Evolutionary conservation across 1,284 basidiomycete species (phyloP).

Genomic region (Moesziomyces antarcticus): DNA sequence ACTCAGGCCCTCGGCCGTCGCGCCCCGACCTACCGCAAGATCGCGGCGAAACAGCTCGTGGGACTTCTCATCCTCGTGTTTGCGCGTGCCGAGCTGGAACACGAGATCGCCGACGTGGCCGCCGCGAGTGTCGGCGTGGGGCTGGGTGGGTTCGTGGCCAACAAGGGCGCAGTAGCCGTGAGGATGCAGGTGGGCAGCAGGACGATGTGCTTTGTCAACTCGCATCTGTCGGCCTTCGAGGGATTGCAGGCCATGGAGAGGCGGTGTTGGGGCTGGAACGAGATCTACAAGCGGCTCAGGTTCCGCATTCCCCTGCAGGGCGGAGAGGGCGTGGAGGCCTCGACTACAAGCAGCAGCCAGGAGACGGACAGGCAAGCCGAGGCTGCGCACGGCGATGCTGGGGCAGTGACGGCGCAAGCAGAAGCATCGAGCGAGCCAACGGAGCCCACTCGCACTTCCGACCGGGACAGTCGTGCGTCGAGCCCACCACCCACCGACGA

Average conservation of each 20-base stretch:
- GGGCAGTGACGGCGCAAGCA: too few species aligned
- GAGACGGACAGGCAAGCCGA: too few species aligned
- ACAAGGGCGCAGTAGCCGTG: constrained; percentile 81
- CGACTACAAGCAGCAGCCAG: too few species aligned
- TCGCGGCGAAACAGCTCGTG: constrained; percentile 51
- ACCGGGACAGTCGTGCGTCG: too few species aligned
- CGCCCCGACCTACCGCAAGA: constrained; percentile 17
- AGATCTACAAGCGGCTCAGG: constrained; percentile 42
- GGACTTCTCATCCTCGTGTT: constrained; percentile 46
- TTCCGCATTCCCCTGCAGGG: constrained; percentile 10
- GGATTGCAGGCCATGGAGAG: constrained; percentile 49
- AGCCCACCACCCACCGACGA: too few species aligned
- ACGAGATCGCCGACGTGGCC: constrained; percentile 18
- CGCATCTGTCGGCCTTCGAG: constrained; percentile 83
- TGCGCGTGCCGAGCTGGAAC: constrained; percentile 13
- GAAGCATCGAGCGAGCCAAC: too few species aligned
- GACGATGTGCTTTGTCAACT: constrained; percentile 92
- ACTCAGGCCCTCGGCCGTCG: constrained; percentile 26
- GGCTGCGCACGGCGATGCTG: too few species aligned
- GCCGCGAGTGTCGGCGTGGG: constrained; percentile 46
- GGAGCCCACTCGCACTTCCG: too few species aligned
- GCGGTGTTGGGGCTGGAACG: constrained; percentile 52
- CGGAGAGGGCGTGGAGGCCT: constrained; percentile 80
- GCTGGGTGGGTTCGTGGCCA: constrained; percentile 50
- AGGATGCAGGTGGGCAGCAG: constrained; percentile 89